phyloP scores from a whole-genome alignment of 1,139 yeast genomes.

The Schwanniomyces etchellsii region DNA sequence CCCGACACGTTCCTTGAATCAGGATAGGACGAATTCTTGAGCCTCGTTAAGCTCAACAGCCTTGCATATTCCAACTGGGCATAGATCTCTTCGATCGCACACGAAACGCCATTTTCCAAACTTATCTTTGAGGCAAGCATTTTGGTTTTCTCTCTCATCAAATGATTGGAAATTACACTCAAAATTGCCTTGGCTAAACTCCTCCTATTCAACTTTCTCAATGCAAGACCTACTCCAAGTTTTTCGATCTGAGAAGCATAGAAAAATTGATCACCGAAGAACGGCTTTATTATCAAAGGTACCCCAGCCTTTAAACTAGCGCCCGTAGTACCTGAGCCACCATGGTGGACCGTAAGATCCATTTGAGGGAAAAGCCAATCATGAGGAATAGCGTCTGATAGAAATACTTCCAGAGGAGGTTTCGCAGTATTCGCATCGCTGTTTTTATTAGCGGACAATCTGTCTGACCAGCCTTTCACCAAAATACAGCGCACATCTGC shows the following conservation, averaged over 20 bases:
- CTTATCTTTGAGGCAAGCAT: conserved; percentile 56
- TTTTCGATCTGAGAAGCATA: conserved; percentile 86
- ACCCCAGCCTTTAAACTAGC: conserved; percentile 81
- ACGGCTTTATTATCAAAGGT: conserved; percentile 89
- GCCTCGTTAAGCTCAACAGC: conserved; percentile 27
- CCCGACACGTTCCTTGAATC: conserved; percentile 15
- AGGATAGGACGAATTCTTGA: neutral
- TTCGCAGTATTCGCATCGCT: conserved; percentile 3
- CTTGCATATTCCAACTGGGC: conserved; percentile 75
- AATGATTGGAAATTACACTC: conserved; percentile 60
- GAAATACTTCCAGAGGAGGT: conserved; percentile 44
- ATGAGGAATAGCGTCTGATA: conserved; percentile 83
- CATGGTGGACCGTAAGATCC: conserved; percentile 96
- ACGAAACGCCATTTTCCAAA: conserved; percentile 70
- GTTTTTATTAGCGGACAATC: conserved; percentile 31
- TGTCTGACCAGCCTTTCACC: conserved; percentile 93
- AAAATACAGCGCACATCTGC: conserved; percentile 83
- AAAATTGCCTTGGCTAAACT: conserved; percentile 62
- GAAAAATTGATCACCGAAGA: conserved; percentile 94
- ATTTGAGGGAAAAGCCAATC: conserved; percentile 89
- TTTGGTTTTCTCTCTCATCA: conserved; percentile 63
- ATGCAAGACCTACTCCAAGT: conserved; percentile 76
- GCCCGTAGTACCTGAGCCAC: conserved; percentile 97
- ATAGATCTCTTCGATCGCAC: conserved; percentile 74
- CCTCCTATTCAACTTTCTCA: conserved; percentile 62